Conservation (phyloP, 2,329 filamentous ascomycete genomes). For the Fusarium compactum region DNA sequence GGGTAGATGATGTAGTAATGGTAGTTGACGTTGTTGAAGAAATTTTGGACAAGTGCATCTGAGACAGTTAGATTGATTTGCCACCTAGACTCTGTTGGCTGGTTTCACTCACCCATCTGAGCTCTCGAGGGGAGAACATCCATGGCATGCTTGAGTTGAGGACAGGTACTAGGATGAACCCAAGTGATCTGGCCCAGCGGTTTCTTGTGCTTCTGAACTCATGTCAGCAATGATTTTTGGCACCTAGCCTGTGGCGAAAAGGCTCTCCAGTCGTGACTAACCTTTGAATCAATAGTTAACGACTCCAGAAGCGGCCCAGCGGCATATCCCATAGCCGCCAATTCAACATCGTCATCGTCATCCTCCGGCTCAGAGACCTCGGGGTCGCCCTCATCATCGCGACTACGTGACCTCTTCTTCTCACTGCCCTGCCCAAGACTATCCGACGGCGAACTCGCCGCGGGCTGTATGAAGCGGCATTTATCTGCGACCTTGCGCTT, state of each 20-base stretch:
- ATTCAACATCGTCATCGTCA: slow-evolving; percentile 46
- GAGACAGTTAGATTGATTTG: not conserved
- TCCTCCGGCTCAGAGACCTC: slow-evolving; percentile 39
- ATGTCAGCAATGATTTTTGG: not conserved
- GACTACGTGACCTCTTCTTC: slow-evolving; percentile 44
- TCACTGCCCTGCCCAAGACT: slow-evolving; percentile 21
- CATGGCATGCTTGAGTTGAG: slow-evolving; percentile 50
- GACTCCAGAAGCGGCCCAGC: slow-evolving; percentile 49
- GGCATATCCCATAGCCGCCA: slow-evolving; percentile 52
- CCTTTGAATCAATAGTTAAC: slow-evolving; percentile 43
- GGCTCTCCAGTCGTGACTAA: slow-evolving; percentile 7
- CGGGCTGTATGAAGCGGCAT: slow-evolving; percentile 50
- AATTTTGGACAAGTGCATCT: slow-evolving; percentile 54
- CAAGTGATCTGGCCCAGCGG: slow-evolving; percentile 30
- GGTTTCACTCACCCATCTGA: slow-evolving; percentile 48
- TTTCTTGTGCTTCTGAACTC: slow-evolving; percentile 28
- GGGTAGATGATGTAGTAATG: slow-evolving; percentile 56
- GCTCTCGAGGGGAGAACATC: slow-evolving; percentile 49
- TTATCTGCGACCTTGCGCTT: slow-evolving; percentile 54
- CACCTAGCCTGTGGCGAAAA: not conserved
- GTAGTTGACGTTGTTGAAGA: slow-evolving; percentile 52
- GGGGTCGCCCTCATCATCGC: slow-evolving; percentile 35
- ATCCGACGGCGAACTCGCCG: slow-evolving; percentile 31
- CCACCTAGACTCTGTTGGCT: too few species aligned
- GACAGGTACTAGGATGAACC: slow-evolving; percentile 41